Percentiles rank a stretch among this genome's conserved stretches.
phyloP scores from a whole-genome alignment of 192 early-diverging fungal genomes.

The Haplosporangium gracile region DNA sequence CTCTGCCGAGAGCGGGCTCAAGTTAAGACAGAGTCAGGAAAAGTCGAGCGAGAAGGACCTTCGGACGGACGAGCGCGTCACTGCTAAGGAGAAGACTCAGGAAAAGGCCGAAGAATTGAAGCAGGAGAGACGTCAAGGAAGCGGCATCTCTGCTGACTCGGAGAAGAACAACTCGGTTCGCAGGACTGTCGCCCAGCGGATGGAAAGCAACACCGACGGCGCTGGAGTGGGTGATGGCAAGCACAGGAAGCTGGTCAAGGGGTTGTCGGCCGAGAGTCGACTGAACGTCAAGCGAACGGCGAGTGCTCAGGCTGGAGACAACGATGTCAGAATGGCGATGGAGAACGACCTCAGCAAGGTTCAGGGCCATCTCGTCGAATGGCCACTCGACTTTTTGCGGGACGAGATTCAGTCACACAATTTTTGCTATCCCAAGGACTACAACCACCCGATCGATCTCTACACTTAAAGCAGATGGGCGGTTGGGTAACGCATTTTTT shows the following conservation, averaged over 20 bases:
- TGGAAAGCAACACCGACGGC: background rate
- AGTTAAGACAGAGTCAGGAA: background rate
- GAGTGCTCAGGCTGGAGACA: conserved; percentile 33
- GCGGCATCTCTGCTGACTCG: conserved; percentile 1
- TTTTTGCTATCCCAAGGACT: conserved; percentile 56
- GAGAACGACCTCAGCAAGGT: conserved; percentile 55
- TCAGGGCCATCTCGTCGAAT: conserved; percentile 67
- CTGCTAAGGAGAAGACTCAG: conserved; percentile 4
- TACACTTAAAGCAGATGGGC: conserved; percentile 26
- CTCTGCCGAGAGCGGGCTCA: background rate
- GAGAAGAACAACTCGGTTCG: background rate
- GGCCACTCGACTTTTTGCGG: conserved; percentile 65
- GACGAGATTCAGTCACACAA: conserved; percentile 59
- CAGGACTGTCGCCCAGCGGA: background rate
- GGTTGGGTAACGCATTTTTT: background rate
- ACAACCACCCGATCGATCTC: conserved; percentile 55
- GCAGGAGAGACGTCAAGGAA: background rate
- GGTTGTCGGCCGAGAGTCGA: background rate
- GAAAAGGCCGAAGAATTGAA: conserved; percentile 7
- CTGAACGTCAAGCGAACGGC: conserved; percentile 43
- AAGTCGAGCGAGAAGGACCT: conserved; percentile 16
- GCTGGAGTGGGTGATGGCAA: background rate
- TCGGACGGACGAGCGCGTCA: conserved; percentile 24
- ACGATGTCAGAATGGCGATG: conserved; percentile 30
- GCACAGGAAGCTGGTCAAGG: background rate